Evolutionary conservation across 129 eudicot species (phyloP).

Genomic region (Lactuca saligna): DNA sequence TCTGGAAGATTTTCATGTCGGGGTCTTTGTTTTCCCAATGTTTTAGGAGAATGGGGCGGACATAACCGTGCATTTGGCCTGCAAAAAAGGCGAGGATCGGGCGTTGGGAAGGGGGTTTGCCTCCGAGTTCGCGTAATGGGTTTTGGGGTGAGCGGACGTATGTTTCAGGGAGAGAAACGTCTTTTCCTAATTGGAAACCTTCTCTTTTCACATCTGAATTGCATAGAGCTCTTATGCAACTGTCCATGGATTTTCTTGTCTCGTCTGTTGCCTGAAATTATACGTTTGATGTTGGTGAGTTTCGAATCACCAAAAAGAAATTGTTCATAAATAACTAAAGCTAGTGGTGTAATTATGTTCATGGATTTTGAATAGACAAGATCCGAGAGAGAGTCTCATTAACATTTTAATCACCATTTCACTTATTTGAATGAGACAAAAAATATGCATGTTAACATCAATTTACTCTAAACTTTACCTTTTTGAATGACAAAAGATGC

Average conservation of each 20-base stretch:
- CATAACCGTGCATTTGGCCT: slow-evolving; percentile 71
- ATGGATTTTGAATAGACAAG: too few relatives aligned
- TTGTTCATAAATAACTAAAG: neutral
- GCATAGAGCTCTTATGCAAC: slow-evolving; percentile 73
- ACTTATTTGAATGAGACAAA: too few relatives aligned
- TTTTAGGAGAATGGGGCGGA: slow-evolving; percentile 50
- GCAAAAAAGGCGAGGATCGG: slow-evolving; percentile 71
- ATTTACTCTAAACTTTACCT: too few relatives aligned
- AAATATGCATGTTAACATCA: too few relatives aligned
- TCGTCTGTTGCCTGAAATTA: slow-evolving; percentile 66
- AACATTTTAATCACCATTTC: too few relatives aligned
- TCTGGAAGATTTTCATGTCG: slow-evolving; percentile 55
- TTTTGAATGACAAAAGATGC: too few relatives aligned
- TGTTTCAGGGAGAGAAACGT: slow-evolving; percentile 83
- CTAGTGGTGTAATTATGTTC: too few relatives aligned
- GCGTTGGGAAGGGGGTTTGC: slow-evolving; percentile 52
- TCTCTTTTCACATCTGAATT: slow-evolving; percentile 64
- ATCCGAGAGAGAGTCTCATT: too few relatives aligned
- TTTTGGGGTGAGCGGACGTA: slow-evolving; percentile 39
- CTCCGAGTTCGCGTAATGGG: slow-evolving; percentile 56
- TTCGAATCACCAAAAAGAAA: neutral
- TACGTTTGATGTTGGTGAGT: neutral
- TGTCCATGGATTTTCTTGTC: slow-evolving; percentile 48
- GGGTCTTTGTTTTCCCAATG: slow-evolving; percentile 76
- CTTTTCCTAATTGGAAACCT: slow-evolving; percentile 78